Evolutionary conservation across 2,329 filamentous ascomycete species (phyloP), one percentile per base, ranked within the genome.

Genomic region (Trematosphaeria pertusa): DNA sequence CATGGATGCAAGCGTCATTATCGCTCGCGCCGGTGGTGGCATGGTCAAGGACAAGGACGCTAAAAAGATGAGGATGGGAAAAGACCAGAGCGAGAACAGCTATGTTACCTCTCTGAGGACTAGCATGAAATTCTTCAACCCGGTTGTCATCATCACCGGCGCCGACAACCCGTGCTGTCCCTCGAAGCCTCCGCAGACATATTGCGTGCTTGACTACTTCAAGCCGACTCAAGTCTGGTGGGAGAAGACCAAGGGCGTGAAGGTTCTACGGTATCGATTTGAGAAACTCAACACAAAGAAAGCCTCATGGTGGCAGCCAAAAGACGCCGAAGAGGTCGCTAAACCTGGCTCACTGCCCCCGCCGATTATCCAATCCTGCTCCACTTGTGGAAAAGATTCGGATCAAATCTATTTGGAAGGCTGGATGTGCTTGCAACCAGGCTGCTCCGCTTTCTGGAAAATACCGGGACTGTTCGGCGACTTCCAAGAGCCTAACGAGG

Each of bases 121-220:
- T 17, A 79, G 78, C 32, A 77, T 79, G 55, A 52, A 69, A 0
- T 56, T 71, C 1, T 69, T 74, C 17, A 70, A 77, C n/a, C 78
- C 84, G 0, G 66, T 90, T 1, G 80, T 80, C 28, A 56, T 75
- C 21, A 69, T 71, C 21, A 67, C 68, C 78, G 85, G 87, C 1
- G 65, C 78, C 12, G 66, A 78, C 42, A 82, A 85, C 51, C 62
- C 65, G 3, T 64, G 76, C 17, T 74, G 80, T 14, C 74, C 76
- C 0, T 77, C 76, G 1, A 71, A 75, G 19, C 72, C 86, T 6
- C 80, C 81, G 0, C 76, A 86, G 46, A 72, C 78, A 1, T 91
- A 85, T 58, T 84, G 81, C 44, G 83, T 90, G 0, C 74, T 91
- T 32, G 86, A 78, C n/a, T 85, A 79, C 65, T 91, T 89, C 64